phyloP scores from a whole-genome alignment of 805 yeast genomes.

The Hanseniaspora opuntiae region DNA sequence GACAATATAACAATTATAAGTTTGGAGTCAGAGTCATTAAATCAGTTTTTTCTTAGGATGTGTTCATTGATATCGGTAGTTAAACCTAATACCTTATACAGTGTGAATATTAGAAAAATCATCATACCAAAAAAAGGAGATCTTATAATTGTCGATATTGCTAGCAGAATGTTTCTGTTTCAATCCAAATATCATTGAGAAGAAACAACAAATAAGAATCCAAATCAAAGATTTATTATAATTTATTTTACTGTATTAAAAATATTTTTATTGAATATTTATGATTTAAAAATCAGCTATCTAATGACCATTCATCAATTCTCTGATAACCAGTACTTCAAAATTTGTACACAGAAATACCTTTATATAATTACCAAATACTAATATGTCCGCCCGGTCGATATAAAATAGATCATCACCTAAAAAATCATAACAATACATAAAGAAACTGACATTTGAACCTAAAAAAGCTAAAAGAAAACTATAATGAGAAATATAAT shows the following conservation, averaged over 20 bases:
- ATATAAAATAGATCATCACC: conserved; percentile 27
- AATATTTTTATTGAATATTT: background rate
- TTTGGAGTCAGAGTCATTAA: conserved; percentile 28
- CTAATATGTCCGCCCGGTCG: conserved; percentile 41
- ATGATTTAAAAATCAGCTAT: conserved; percentile 23
- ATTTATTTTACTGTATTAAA: background rate
- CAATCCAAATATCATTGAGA: conserved; percentile 30
- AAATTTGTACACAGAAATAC: conserved; percentile 28
- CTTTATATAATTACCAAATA: conserved; percentile 21
- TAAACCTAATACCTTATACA: conserved; percentile 26
- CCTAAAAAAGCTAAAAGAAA: background rate
- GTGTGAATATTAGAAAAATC: conserved; percentile 26
- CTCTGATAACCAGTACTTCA: conserved; percentile 23
- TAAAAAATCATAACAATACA: background rate
- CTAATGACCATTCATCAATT: conserved; percentile 31
- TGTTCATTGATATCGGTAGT: conserved; percentile 24
- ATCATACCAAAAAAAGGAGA: background rate
- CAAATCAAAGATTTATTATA: background rate
- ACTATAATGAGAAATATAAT: conserved; percentile 1
- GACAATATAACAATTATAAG: background rate
- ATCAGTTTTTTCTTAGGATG: conserved; percentile 26
- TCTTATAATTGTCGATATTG: too few species aligned
- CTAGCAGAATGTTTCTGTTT: too few species aligned
- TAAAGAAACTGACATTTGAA: background rate
- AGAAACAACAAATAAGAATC: conserved; percentile 30